Percentiles rank a stretch among this genome's conserved stretches.
These are phyloP conservation scores for Juncus effusus DNA, from an alignment of 176 grass and related monocot genomes.

Conservation along the genomic window DNA sequence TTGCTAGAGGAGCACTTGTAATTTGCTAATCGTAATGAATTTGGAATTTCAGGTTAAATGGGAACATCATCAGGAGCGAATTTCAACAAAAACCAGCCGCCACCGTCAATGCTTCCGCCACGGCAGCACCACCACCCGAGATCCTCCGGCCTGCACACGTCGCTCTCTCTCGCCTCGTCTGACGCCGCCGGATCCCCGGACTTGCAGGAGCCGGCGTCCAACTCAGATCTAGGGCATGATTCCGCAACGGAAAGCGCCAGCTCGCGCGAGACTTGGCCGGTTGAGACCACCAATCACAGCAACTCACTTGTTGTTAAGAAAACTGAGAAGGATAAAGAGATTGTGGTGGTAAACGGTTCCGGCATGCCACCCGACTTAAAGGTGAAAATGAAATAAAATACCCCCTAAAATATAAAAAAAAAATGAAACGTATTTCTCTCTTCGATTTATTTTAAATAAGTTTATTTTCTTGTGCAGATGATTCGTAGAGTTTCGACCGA, in stretches of 20 bases:
- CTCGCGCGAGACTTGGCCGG: slow-evolving; percentile 53
- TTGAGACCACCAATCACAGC: slow-evolving; percentile 41
- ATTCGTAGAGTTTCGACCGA: slow-evolving; percentile 29
- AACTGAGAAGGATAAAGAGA: slow-evolving; percentile 48
- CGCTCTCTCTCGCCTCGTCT: slow-evolving; percentile 64
- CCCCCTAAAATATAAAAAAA: neutral
- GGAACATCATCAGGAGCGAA: slow-evolving; percentile 54
- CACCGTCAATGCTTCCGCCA: slow-evolving; percentile 46
- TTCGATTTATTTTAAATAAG: neutral
- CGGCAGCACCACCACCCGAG: slow-evolving; percentile 25
- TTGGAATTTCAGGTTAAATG: slow-evolving; percentile 42
- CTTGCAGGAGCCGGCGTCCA: slow-evolving; percentile 53
- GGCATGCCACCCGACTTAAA: slow-evolving; percentile 16
- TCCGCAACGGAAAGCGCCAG: slow-evolving; percentile 73
- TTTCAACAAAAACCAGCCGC: slow-evolving; percentile 40
- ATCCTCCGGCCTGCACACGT: slow-evolving; percentile 52
- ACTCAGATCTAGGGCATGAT: slow-evolving; percentile 60
- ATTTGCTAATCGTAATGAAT: neutral
- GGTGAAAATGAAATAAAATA: neutral
- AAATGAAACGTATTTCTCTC: neutral
- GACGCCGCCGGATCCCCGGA: slow-evolving; percentile 55
- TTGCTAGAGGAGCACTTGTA: neutral
- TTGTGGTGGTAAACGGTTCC: slow-evolving; percentile 27
- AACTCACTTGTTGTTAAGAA: slow-evolving; percentile 30
- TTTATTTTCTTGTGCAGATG: slow-evolving; percentile 18